Evolutionary conservation across 352 stramenopile genomes (phyloP), one percentile per base, ranked within the genome.

Genomic region (Phytophthora syringae): DNA sequence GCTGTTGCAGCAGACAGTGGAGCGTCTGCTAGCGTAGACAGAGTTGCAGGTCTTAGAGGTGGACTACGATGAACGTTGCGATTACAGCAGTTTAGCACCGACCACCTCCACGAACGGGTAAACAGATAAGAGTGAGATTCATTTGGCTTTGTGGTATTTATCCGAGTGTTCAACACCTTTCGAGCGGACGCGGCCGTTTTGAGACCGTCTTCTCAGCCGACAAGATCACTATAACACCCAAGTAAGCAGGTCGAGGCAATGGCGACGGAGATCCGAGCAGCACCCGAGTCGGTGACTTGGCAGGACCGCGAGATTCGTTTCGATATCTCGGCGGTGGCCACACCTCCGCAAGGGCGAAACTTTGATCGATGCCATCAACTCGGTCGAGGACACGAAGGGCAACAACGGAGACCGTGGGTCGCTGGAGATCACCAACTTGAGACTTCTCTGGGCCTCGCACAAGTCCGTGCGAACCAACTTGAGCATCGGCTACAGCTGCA

Each of bases 361-460:
- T 12, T 61, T 92, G 15, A 92, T 97, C 40, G 93, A 98, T 68
- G 82, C 84, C 50, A 98, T 98, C 74, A 98, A 98, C 72, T 97
- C 85, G 11, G 93, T 98, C 7, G 93, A 98, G 64, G 93, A 98
- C 66, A 98, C 93, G 10, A 98, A 98, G 70, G 93, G 92, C 37
- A 98, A 98, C 77, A 98, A 98, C 71, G 93, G 93, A 64, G 89
- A 97, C 48, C 79, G 89, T 60, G 93, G 90, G 11, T 88, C 79
- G 22, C 73, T 98, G 7, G 76, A 94, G 60, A 92, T 98, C 62
- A 98, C 93, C n/a, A 98, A 98, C 69, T 65, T 98, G 66, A 70
- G 93, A 36, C 79, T 98, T 36, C 59, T 97, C 1, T 98, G 93
- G 93, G 81, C 92, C 10, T 93, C 84, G 52, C 92, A 98, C 82